phyloP scores from a whole-genome alignment of 768 basidiomycete genomes.

The Lentinula raphanica region DNA sequence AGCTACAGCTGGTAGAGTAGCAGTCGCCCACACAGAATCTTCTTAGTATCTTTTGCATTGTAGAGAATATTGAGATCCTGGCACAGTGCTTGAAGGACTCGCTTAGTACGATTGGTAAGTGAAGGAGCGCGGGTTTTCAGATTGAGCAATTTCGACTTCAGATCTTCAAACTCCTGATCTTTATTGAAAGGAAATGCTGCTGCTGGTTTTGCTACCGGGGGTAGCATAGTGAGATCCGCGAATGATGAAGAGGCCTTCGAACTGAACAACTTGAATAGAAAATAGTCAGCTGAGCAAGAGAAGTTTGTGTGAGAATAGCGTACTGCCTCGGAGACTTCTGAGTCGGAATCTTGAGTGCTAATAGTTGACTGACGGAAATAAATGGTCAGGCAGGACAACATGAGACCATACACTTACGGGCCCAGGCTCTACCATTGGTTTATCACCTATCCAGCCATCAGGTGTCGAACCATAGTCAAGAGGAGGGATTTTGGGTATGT shows the following conservation, averaged over 20 bases:
- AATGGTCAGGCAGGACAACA: not conserved
- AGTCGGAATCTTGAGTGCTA: not conserved
- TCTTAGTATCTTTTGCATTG: not conserved
- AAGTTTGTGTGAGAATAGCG: not conserved
- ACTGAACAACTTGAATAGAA: too few species aligned
- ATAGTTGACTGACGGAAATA: not conserved
- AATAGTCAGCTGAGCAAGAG: too few species aligned
- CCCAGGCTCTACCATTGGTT: too few species aligned
- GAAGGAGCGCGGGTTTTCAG: not conserved
- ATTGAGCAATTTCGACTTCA: not conserved
- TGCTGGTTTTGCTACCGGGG: too few species aligned
- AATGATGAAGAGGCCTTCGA: too few species aligned
- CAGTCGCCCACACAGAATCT: not conserved
- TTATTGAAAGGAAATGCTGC: too few species aligned
- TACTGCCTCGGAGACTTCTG: not conserved
- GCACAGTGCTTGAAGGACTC: not conserved
- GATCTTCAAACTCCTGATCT: not conserved
- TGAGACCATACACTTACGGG: too few species aligned
- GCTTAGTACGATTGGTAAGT: not conserved
- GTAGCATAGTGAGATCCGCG: too few species aligned
- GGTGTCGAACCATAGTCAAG: not conserved
- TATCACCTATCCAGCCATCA: not conserved
- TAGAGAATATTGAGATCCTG: not conserved
- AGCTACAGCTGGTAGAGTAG: too few species aligned
- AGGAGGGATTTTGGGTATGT: not conserved